Evolutionary conservation across 441 rosid species (phyloP).

Genomic region (Omphalea diandra): DNA sequence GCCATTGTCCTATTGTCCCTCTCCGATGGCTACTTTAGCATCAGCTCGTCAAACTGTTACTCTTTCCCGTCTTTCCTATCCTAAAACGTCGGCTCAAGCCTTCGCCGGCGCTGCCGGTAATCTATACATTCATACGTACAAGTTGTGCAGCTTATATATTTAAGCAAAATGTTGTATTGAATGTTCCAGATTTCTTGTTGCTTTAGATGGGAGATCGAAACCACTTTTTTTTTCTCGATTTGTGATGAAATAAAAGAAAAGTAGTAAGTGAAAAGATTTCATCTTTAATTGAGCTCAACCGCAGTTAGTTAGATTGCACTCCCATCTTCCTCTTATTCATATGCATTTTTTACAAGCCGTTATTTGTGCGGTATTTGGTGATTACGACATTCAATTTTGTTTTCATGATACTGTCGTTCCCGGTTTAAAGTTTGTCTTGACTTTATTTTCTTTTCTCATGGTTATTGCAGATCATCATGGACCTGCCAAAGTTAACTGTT

Average conservation of each 20-base stretch:
- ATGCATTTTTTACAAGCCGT: too few species aligned
- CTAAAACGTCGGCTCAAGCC: constrained; percentile 35
- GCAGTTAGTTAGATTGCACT: too few species aligned
- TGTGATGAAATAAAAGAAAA: too few species aligned
- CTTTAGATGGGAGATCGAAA: neutral
- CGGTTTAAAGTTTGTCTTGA: neutral
- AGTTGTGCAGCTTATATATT: too few species aligned
- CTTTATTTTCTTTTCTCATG: constrained; percentile 14
- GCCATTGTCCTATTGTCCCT: neutral
- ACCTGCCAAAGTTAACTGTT: constrained; percentile 65
- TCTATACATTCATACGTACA: neutral
- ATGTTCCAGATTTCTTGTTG: neutral
- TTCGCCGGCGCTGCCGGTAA: constrained; percentile 85
- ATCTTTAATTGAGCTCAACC: neutral
- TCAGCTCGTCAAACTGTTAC: constrained; percentile 54
- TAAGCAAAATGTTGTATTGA: too few species aligned
- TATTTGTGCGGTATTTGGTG: neutral
- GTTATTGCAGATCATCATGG: constrained; percentile 77
- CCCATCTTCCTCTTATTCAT: too few species aligned
- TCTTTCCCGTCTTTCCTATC: constrained; percentile 43
- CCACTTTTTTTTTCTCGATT: too few species aligned
- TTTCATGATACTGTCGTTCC: neutral
- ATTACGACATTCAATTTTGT: neutral
- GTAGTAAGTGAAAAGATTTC: neutral
- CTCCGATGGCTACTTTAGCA: constrained; percentile 56